These are phyloP conservation scores for Thozetella sp. DNA, from an alignment of 495 filamentous ascomycete species.

Conservation along the genomic window DNA sequence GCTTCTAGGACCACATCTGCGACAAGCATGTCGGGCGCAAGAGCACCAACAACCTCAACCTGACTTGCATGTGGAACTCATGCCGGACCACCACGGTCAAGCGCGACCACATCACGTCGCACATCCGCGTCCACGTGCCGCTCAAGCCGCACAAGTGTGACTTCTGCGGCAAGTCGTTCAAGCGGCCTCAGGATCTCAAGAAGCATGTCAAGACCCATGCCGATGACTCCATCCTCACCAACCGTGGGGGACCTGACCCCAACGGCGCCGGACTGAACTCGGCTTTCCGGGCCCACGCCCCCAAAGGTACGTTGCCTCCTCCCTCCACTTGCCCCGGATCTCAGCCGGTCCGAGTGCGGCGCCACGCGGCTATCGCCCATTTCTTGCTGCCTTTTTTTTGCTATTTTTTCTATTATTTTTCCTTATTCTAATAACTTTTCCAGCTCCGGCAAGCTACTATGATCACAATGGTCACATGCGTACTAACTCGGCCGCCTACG, in stretches of 20 bases:
- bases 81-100: conserved; percentile 98
- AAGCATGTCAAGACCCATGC: conserved; percentile 99
- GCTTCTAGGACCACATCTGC: conserved; percentile 91
- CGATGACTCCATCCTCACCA: conserved; percentile 86
- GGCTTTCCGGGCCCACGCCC: conserved; percentile 47
- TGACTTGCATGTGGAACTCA: conserved; percentile 96
- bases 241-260: conserved; percentile 70
- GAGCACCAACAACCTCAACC: conserved; percentile 96
- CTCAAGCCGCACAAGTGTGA: conserved; percentile 98
- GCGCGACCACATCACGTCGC: conserved; percentile 98
- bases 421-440: conserved; percentile 45
- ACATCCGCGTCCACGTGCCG: conserved; percentile 97
- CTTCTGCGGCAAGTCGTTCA: conserved; percentile 98
- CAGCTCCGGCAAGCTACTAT: conserved; percentile 58
- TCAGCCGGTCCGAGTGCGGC: neutral
- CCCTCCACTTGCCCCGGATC: conserved; percentile 16
- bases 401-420: conserved; percentile 3
- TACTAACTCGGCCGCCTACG: conserved; percentile 49
- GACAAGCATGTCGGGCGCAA: conserved; percentile 98
- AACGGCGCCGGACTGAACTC: conserved; percentile 61
- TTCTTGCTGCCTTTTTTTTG: neutral
- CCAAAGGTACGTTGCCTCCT: conserved; percentile 54
- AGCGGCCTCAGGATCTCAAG: conserved; percentile 98
- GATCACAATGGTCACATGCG: conserved; percentile 62
- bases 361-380: neutral